Evolutionary conservation across 805 yeast genomes (phyloP), one percentile per base, ranked within the genome.

Genomic region (Huiozyma sinensis): DNA sequence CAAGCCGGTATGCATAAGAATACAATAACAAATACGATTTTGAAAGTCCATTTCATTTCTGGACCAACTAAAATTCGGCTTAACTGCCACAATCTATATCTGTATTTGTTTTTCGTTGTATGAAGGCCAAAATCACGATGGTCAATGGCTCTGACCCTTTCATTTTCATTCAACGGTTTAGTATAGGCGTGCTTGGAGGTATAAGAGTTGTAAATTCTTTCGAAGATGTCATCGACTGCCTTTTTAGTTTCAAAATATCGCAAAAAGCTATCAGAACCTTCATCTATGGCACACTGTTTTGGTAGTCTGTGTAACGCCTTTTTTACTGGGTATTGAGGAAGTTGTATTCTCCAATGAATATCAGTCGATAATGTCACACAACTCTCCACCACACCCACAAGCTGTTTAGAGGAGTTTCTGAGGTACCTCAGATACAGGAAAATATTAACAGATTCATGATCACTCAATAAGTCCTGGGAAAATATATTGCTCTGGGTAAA

Each of bases 181-280:
- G 48, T 43, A 43, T 60, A 46, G 28, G 55, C 53, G 40, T 60
- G 63, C 42, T 65, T 62, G 1, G 76, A 71, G 0, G 75, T 70
- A 48, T 70, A 70, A 24, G 67, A 50, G 45, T 69, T 69, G 51
- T 70, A 68, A 4, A 71, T 62, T 44, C 67, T 60, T 39, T 66
- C 70, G 49, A 73, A 71, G 1, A 72, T 66, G 41, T 69, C 72
- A 44, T 68, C 71, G 6, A 73, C 75, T 40, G 70, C 75, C 11
- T 57, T 39, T 44, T 68, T 68, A 1, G 71, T 60, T 43, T 69
- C 72, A 42, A 60, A 62, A 47, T 70, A 72, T 36, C 67, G 63
- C 13, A 66, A 60, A 6, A 69, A 67, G n/a, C 66, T 61, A 28
- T 67, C 67, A 2, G 72, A 69, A 13, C 77, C 77, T 49, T 69